Evolutionary conservation across 768 basidiomycete species (phyloP), one percentile per base, ranked within the genome.

Genomic region (Phylloporus sp.): DNA sequence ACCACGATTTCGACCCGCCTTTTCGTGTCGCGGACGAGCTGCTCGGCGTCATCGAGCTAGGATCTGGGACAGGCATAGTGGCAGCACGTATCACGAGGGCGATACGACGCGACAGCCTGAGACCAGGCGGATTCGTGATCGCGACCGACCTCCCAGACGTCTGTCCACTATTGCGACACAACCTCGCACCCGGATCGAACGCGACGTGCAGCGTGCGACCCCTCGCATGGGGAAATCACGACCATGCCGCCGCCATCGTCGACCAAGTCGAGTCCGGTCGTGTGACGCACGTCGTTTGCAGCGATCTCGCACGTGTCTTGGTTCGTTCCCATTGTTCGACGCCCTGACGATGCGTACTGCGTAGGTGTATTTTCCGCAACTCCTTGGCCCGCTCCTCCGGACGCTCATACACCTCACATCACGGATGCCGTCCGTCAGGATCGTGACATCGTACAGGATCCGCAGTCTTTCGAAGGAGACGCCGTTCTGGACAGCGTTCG

Each of bases 351-450:
- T n/a, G n/a, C n/a, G n/a, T n/a, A n/a, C n/a, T n/a, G n/a, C 46
- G 9, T 53, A 92, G 86, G 78, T 94, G 11, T 94, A 94, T 65
- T 93, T 93, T 58, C 86, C 88, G 0, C 80, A 87, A 48, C 77
- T 94, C 2, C 72, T 90, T 10, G 86, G 81, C 0, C 86, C 86
- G 5, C 76, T 94, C 15, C 69, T 94, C 17, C 79, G 83, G 3
- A 81, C 85, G 3, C 72, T 94, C 11, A 67, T 95, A 4, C 76
- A 84, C 18, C 71, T 93, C 18, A 83, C 90, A 0, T 78, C 82
- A 1, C 71, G 71, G 5, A 38, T 39, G 8, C 53, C 47, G 32
- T 43, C 45, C 28, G 49, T 60, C 6, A 67, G 69, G 28, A 59
- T 91, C 38, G 62, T 86, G 24, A 78, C 91, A 27, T 84, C 88